These are phyloP conservation scores for Pseudocercospora eumusae DNA, from an alignment of 2,329 filamentous ascomycete genomes.

Conservation along the genomic window DNA sequence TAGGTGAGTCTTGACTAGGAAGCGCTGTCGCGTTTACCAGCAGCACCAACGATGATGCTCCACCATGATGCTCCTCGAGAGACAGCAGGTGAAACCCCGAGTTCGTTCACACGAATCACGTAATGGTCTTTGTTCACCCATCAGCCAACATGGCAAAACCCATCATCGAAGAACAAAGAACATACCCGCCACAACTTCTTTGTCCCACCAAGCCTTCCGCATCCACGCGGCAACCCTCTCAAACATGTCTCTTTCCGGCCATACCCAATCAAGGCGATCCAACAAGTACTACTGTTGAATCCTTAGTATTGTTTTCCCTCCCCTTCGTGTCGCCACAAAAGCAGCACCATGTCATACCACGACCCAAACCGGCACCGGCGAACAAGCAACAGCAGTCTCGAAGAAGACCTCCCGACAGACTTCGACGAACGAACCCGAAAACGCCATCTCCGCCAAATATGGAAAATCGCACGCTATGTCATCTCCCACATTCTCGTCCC, in stretches of 20 bases:
- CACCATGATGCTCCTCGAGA: neutral
- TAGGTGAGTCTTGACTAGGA: too few relatives aligned
- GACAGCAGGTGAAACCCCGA: neutral
- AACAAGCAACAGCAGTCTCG: neutral
- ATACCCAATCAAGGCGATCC: conserved; percentile 2
- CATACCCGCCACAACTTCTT: neutral
- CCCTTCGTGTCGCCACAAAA: neutral
- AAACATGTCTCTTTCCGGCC: conserved; percentile 3
- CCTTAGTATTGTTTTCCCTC: conserved; percentile 5
- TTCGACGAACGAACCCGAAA: neutral
- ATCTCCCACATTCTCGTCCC: conserved; percentile 12
- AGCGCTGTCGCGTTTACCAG: too few relatives aligned
- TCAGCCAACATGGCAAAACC: neutral
- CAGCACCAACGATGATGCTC: too few relatives aligned
- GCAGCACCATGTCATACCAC: conserved; percentile 5
- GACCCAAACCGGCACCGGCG: conserved; percentile 4
- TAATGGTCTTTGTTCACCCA: neutral
- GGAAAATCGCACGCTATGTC: conserved; percentile 7
- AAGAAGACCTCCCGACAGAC: neutral
- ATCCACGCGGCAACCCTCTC: neutral
- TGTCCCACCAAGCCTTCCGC: neutral
- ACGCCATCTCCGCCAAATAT: neutral
- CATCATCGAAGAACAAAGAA: neutral
- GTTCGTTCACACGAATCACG: neutral
- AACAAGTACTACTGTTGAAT: neutral